A percentile compares a stretch with the other conserved stretches of the same genome.
phyloP scores from a whole-genome alignment of 441 rosid species.

The Syzygium syzygioides region DNA sequence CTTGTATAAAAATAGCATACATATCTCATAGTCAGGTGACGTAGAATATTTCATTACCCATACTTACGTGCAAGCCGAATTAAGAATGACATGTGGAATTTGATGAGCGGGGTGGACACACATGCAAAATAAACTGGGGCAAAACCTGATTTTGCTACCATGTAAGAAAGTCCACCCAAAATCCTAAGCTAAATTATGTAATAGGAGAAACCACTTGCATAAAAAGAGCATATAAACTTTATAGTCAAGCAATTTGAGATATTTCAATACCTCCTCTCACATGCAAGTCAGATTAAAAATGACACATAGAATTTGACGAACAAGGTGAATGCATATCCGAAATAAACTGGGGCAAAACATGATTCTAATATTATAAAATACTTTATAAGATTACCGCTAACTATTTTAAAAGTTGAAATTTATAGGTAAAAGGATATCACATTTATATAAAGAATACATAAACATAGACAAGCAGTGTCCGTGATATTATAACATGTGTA shows the following conservation, averaged over 20 bases:
- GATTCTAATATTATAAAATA: neutral
- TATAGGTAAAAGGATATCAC: accelerated
- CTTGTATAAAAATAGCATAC: neutral
- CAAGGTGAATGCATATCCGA: neutral
- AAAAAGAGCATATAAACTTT: neutral
- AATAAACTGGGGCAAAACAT: neutral
- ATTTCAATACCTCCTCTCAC: neutral
- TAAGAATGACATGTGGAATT: neutral
- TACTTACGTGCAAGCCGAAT: accelerated
- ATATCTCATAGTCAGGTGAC: neutral
- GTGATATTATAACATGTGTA: neutral
- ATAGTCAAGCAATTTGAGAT: neutral
- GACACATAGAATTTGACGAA: neutral
- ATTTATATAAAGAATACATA: neutral
- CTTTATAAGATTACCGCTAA: accelerated
- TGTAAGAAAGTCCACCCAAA: neutral
- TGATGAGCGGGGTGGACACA: neutral
- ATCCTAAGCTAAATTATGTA: neutral
- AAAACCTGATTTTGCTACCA: neutral
- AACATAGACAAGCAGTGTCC: neutral
- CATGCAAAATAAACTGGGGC: neutral
- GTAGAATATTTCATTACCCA: neutral
- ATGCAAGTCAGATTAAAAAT: neutral
- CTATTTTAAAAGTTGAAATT: accelerated
- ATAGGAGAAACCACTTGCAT: neutral